phyloP scores from a whole-genome alignment of 106 monocot species.

The Acanthochlamys bracteata region DNA sequence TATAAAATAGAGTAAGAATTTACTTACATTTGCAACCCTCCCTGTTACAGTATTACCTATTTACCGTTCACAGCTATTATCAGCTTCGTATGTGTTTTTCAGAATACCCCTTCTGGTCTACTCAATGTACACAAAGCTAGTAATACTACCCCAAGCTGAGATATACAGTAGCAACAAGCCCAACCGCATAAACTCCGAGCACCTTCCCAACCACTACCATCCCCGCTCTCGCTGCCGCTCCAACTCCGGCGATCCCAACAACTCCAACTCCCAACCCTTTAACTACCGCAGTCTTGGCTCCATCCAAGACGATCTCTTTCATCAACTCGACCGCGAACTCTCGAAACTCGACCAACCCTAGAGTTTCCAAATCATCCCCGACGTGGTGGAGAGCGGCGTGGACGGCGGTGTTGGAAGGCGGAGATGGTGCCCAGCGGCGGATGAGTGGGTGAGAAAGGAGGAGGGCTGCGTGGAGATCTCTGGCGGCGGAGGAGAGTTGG shows the following conservation, averaged over 20 bases:
- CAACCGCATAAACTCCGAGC: slow-evolving; percentile 38
- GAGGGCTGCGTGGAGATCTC: slow-evolving; percentile 19
- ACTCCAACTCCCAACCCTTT: slow-evolving; percentile 23
- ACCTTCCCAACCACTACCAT: slow-evolving; percentile 25
- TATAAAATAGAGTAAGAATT: too few relatives aligned
- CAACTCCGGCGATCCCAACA: slow-evolving; percentile 32
- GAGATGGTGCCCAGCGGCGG: slow-evolving; percentile 21
- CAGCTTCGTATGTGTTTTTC: too few relatives aligned
- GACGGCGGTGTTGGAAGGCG: slow-evolving; percentile 19
- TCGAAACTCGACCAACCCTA: slow-evolving; percentile 22
- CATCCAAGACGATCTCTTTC: slow-evolving; percentile 18
- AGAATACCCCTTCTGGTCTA: too few relatives aligned
- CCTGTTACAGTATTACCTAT: too few relatives aligned
- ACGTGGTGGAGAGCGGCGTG: slow-evolving; percentile 20
- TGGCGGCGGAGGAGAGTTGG: slow-evolving; percentile 31
- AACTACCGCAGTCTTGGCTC: slow-evolving; percentile 16
- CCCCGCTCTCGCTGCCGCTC: slow-evolving; percentile 21
- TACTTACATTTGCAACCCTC: too few relatives aligned
- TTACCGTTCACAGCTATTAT: too few relatives aligned
- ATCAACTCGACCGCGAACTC: slow-evolving; percentile 46
- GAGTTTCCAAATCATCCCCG: not conserved
- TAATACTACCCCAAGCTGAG: slow-evolving; percentile 16
- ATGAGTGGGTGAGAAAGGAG: slow-evolving; percentile 11
- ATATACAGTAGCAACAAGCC: slow-evolving; percentile 37
- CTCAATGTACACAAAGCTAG: too few relatives aligned